Conservation (phyloP, 768 basidiomycete species). For the Mycena epipterygia region DNA sequence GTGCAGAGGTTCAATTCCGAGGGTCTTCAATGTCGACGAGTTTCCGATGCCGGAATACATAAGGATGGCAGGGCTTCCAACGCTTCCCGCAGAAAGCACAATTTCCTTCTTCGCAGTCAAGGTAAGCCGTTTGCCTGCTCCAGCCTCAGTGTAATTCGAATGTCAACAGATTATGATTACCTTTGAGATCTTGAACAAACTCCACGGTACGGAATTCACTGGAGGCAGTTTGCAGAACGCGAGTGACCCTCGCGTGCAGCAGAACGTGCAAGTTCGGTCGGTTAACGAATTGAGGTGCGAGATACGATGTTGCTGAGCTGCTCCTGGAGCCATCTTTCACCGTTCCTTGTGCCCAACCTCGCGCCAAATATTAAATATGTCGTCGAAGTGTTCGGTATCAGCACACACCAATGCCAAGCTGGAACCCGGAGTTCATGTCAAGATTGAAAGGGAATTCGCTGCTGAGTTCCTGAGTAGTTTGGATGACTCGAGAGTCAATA, state of each 20-base stretch:
- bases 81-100: neutral
- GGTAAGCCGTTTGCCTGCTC: neutral
- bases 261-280: slow-evolving; percentile 45
- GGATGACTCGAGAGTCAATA: neutral
- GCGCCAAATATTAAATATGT: neutral
- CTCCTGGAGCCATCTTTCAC: slow-evolving; percentile 33
- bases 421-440: neutral
- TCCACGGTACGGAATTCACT: too few species aligned
- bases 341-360: neutral
- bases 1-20: neutral
- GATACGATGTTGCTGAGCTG: slow-evolving; percentile 43
- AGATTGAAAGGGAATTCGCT: neutral
- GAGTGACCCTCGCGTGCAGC: slow-evolving; percentile 26
- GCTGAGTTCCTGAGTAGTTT: neutral
- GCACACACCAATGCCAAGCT: neutral
- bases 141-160: too few species aligned
- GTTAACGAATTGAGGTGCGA: slow-evolving; percentile 37
- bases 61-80: neutral
- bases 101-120: neutral
- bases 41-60: neutral
- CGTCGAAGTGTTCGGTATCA: neutral
- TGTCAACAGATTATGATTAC: too few species aligned
- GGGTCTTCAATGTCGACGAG: neutral
- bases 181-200: too few species aligned
- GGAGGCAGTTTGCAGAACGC: too few species aligned